phyloP scores from a whole-genome alignment of 257 asterid species.

The Nicotiana sylvestris region DNA sequence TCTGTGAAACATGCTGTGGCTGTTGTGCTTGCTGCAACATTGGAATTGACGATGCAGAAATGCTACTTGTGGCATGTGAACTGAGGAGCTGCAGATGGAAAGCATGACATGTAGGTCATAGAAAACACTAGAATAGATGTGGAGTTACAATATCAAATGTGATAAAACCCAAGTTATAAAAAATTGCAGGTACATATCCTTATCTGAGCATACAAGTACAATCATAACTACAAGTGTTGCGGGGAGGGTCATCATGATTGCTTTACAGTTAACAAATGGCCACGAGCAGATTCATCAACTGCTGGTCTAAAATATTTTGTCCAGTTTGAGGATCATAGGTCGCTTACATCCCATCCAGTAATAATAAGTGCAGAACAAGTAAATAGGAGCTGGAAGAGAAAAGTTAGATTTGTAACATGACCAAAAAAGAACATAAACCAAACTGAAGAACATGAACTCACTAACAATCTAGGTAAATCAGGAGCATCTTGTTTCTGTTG shows the following conservation, averaged over 20 bases:
- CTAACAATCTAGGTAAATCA: constrained; percentile 68
- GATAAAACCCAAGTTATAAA: neutral
- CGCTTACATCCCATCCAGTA: constrained; percentile 31
- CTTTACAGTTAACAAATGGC: constrained; percentile 4
- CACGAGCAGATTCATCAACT: constrained; percentile 69
- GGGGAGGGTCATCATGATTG: neutral
- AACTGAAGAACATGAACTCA: constrained; percentile 27
- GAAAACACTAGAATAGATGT: constrained; percentile 2
- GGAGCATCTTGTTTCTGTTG: constrained; percentile 61
- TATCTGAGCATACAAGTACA: no score
- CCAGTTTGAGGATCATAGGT: constrained; percentile 77
- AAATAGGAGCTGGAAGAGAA: constrained; percentile 8
- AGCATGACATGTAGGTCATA: neutral
- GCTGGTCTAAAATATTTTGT: constrained; percentile 69
- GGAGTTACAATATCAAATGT: neutral
- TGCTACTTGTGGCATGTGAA: constrained; percentile 41
- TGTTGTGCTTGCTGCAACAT: constrained; percentile 65
- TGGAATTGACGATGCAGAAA: constrained; percentile 58
- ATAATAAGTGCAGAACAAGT: neutral
- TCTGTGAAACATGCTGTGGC: constrained; percentile 75
- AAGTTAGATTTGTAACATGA: neutral
- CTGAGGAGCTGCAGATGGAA: constrained; percentile 38
- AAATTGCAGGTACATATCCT: neutral
- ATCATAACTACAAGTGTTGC: no score
- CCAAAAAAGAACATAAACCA: neutral